A percentile compares a stretch with the other conserved stretches of the same genome.
Evolutionary conservation across 2,329 filamentous ascomycete genomes (phyloP).

Genomic region (Xylaria sp.): DNA sequence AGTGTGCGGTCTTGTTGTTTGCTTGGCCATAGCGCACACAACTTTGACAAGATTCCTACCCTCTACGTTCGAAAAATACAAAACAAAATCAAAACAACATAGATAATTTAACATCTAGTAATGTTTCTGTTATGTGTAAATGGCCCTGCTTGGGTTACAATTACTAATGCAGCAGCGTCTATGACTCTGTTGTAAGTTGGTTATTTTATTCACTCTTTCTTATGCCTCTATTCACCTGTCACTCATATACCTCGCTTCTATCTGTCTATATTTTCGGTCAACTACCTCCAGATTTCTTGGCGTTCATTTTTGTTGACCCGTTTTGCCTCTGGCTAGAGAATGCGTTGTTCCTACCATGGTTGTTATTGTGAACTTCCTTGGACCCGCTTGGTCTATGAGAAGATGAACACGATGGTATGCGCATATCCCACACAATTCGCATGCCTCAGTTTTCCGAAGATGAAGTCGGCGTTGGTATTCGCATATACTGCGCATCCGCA

Average conservation of each 20-base stretch:
- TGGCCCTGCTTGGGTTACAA: neutral
- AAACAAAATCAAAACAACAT: too few relatives aligned
- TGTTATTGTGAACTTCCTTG: neutral
- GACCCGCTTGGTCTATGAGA: neutral
- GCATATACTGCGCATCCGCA: constrained; percentile 20
- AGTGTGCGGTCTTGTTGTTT: neutral
- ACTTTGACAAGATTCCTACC: neutral
- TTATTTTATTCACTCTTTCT: neutral
- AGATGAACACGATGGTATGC: constrained; percentile 4
- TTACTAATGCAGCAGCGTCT: neutral
- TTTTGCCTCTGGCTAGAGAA: neutral
- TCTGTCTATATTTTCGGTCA: neutral
- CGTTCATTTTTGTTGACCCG: neutral
- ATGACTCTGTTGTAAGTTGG: neutral
- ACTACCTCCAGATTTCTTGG: neutral
- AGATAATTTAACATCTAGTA: too few relatives aligned
- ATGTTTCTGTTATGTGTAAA: neutral
- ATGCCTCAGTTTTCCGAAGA: neutral
- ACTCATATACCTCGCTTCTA: neutral
- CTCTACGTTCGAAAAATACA: neutral
- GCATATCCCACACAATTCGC: neutral
- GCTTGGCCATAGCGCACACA: neutral
- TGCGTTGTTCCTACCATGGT: neutral
- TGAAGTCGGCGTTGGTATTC: neutral
- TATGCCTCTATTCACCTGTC: neutral